A percentile compares a stretch with the other conserved stretches of the same genome.
These are phyloP conservation scores for Neospermospora avenae DNA, from an alignment of 2,329 filamentous ascomycete genomes.

Conservation along the genomic window DNA sequence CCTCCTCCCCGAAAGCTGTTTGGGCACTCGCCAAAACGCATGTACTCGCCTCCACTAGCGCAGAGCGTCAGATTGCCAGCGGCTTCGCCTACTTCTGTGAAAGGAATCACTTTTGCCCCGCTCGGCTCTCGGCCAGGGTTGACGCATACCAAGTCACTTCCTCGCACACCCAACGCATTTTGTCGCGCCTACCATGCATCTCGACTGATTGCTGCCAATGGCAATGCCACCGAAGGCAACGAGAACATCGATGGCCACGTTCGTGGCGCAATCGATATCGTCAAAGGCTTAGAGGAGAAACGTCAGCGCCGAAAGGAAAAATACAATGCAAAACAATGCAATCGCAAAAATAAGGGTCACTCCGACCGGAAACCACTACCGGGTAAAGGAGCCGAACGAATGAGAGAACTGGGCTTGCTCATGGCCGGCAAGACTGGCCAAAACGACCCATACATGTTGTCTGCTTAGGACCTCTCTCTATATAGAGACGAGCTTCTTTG, in stretches of 20 bases:
- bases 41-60: slow-evolving; percentile 67
- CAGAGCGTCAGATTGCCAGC: slow-evolving; percentile 48
- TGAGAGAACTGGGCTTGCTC: slow-evolving; percentile 86
- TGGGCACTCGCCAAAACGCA: slow-evolving; percentile 28
- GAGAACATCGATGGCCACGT: slow-evolving; percentile 58
- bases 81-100: slow-evolving; percentile 42
- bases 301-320: slow-evolving; percentile 91
- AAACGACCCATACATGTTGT: slow-evolving; percentile 68
- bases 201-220: slow-evolving; percentile 41
- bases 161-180: slow-evolving; percentile 72
- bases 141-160: slow-evolving; percentile 81
- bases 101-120: slow-evolving; percentile 43
- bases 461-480: slow-evolving; percentile 49
- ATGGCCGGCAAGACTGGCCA: slow-evolving; percentile 75
- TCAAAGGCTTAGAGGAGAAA: slow-evolving; percentile 94
- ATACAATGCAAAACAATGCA: slow-evolving; percentile 77
- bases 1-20: slow-evolving; percentile 50
- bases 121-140: slow-evolving; percentile 61
- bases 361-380: slow-evolving; percentile 65
- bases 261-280: slow-evolving; percentile 94
- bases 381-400: slow-evolving; percentile 86
- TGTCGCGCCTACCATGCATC: slow-evolving; percentile 45
- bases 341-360: slow-evolving; percentile 68
- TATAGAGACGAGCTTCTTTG: slow-evolving; percentile 21
- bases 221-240: slow-evolving; percentile 36